phyloP scores from a whole-genome alignment of 2,329 filamentous ascomycete species.

The Ascochyta clinopodiicola region DNA sequence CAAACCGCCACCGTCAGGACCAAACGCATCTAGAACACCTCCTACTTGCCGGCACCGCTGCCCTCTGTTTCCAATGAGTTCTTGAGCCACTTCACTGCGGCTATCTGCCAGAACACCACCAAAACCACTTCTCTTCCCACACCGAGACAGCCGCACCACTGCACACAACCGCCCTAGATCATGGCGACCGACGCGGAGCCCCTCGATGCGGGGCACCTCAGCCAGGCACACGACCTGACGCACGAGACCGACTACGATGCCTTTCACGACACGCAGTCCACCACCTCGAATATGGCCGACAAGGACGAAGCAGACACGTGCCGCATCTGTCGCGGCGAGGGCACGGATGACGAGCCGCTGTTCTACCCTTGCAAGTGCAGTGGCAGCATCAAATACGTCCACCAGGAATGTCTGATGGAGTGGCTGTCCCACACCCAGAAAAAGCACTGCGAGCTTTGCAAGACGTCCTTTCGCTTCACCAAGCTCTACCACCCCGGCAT shows the following conservation, averaged over 20 bases:
- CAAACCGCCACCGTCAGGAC: neutral
- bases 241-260: conserved; percentile 8
- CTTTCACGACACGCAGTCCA: conserved; percentile 41
- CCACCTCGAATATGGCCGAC: conserved; percentile 42
- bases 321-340: conserved; percentile 94
- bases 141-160: neutral
- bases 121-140: neutral
- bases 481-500: conserved; percentile 96
- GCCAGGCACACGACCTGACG: conserved; percentile 15
- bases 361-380: conserved; percentile 99
- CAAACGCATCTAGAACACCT: neutral
- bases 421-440: conserved; percentile 99
- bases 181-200: conserved; percentile 35
- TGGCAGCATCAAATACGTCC: conserved; percentile 97
- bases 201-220: conserved; percentile 21
- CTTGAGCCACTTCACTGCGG: conserved; percentile 31
- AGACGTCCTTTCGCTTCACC: conserved; percentile 96
- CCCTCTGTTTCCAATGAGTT: conserved; percentile 28
- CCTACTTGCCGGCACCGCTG: neutral
- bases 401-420: conserved; percentile 98
- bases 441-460: conserved; percentile 99
- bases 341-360: conserved; percentile 78
- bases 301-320: conserved; percentile 78
- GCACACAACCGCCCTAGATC: neutral
- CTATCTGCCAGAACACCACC: conserved; percentile 23